A percentile compares a stretch with the other conserved stretches of the same genome.
Evolutionary conservation across 176 grass and related monocot genomes (phyloP).

Genomic region (Paspalum vaginatum): DNA sequence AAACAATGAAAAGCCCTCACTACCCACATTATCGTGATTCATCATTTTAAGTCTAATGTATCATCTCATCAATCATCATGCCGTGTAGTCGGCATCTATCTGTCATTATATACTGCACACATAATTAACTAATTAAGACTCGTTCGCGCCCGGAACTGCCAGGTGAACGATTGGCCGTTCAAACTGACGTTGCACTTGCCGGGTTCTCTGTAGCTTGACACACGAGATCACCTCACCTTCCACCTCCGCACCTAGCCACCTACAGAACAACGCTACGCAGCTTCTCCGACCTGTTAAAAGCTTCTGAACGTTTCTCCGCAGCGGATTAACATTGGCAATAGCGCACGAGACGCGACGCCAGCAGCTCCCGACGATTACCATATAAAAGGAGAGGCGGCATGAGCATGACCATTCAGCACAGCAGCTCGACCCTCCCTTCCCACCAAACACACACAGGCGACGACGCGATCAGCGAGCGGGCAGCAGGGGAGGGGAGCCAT

Average conservation of each 20-base stretch:
- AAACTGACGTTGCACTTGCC: background rate
- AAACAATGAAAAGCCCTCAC: background rate
- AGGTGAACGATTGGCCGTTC: slow-evolving; percentile 2
- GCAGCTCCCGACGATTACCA: slow-evolving; percentile 1
- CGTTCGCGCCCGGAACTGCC: slow-evolving; percentile 1
- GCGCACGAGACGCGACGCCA: slow-evolving; percentile 33
- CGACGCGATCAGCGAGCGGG: background rate
- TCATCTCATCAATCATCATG: slow-evolving; percentile 4
- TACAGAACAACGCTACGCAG: background rate
- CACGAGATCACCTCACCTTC: slow-evolving; percentile 17
- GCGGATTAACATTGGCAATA: too few species aligned
- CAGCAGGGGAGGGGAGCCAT: slow-evolving; percentile 9
- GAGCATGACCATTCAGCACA: background rate
- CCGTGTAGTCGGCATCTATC: background rate
- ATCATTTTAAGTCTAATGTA: background rate
- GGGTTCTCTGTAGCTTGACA: slow-evolving; percentile 24
- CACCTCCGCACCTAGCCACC: background rate
- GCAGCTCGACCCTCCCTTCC: background rate
- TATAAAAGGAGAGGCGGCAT: slow-evolving; percentile 29
- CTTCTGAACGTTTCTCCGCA: background rate
- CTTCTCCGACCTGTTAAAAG: slow-evolving; percentile 9
- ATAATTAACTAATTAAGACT: slow-evolving; percentile 33
- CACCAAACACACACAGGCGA: background rate
- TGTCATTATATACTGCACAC: background rate
- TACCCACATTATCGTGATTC: background rate